Conservation (phyloP, 2,329 filamentous ascomycete genomes). For the Alternaria infectoria region DNA sequence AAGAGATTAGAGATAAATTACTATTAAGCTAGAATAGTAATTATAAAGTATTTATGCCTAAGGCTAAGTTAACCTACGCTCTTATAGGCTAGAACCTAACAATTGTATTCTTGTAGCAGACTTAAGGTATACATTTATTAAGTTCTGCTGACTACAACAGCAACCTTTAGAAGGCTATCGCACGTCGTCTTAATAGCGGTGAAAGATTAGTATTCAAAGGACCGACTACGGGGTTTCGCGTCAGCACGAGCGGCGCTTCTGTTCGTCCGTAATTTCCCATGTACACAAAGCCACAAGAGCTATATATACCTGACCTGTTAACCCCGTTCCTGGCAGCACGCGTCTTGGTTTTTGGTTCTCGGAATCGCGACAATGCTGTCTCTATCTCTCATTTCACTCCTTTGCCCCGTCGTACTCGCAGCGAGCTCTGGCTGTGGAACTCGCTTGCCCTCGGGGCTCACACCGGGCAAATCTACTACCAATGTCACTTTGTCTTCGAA, state of each 20-base stretch:
- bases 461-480: conserved; percentile 22
- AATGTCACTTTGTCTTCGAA: conserved; percentile 27
- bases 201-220: neutral
- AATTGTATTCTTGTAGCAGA: too few species aligned
- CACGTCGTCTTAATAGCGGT: neutral
- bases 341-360: neutral
- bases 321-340: neutral
- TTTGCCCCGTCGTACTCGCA: neutral
- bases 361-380: neutral
- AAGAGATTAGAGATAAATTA: too few species aligned
- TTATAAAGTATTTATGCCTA: too few species aligned
- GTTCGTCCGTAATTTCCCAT: neutral
- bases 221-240: neutral
- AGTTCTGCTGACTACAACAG: neutral
- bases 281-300: neutral
- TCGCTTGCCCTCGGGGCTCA: conserved; percentile 12
- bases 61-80: too few species aligned
- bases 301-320: neutral
- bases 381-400: neutral
- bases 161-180: neutral
- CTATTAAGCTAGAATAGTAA: too few species aligned
- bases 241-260: neutral
- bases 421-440: conserved; percentile 24
- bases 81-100: too few species aligned
- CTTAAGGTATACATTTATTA: too few species aligned